These are phyloP conservation scores for Calonectria naviculata DNA, from an alignment of 2,329 filamentous ascomycete species.

Conservation along the genomic window DNA sequence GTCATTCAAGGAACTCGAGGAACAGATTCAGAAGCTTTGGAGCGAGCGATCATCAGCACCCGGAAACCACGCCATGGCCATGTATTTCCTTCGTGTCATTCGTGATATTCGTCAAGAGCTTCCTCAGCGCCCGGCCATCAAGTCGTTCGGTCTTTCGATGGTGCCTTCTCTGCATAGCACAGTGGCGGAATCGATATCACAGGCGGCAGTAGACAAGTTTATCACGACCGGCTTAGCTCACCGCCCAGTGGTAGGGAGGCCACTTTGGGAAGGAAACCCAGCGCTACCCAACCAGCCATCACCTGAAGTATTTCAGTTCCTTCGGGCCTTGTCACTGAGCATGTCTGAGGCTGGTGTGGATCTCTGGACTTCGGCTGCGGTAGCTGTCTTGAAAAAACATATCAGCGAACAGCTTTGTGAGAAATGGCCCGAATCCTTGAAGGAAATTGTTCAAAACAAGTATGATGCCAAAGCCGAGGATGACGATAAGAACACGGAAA, in stretches of 20 bases:
- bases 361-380: conserved; percentile 81
- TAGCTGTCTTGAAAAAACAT: conserved; percentile 70
- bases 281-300: conserved; percentile 83
- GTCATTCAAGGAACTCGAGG: conserved; percentile 69
- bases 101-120: conserved; percentile 78
- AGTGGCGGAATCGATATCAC: conserved; percentile 66
- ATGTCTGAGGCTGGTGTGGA: conserved; percentile 82
- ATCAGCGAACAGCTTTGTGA: conserved; percentile 63
- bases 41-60: conserved; percentile 55
- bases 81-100: conserved; percentile 79
- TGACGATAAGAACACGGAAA: neutral
- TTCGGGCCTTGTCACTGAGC: conserved; percentile 70
- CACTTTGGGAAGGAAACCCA: conserved; percentile 85
- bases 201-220: conserved; percentile 61
- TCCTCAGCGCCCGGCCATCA: conserved; percentile 62
- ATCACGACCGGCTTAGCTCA: conserved; percentile 52
- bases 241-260: conserved; percentile 67
- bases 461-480: conserved; percentile 20
- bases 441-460: conserved; percentile 30
- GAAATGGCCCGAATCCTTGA: conserved; percentile 58
- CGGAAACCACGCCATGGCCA: conserved; percentile 64
- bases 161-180: conserved; percentile 73
- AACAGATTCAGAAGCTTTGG: conserved; percentile 64
- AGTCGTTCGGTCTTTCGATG: conserved; percentile 68
- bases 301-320: conserved; percentile 76